Conservation (phyloP, 1,284 basidiomycete genomes). For the Mycena sp. region DNA sequence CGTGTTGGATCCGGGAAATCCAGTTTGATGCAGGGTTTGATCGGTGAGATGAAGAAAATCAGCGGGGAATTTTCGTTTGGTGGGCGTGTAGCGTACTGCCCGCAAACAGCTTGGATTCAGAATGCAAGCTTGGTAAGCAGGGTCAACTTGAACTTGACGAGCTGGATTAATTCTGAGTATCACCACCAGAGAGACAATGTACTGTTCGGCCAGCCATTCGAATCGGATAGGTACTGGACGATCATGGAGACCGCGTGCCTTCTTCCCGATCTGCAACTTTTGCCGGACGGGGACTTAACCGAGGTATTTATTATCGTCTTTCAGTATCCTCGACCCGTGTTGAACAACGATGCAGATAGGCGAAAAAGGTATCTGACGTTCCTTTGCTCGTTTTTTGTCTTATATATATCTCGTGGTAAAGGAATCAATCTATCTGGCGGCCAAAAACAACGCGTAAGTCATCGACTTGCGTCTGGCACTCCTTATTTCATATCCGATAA, state of each 20-base stretch:
- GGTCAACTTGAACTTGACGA: neutral
- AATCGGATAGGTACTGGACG: slow-evolving; percentile 74
- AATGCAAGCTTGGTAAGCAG: slow-evolving; percentile 74
- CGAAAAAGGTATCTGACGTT: slow-evolving; percentile 27
- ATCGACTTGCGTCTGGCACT: too few relatives aligned
- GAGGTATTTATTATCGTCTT: slow-evolving; percentile 52
- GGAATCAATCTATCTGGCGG: slow-evolving; percentile 68
- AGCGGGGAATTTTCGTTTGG: slow-evolving; percentile 67
- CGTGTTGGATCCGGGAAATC: slow-evolving; percentile 74
- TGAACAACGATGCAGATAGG: slow-evolving; percentile 23
- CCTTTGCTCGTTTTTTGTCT: neutral
- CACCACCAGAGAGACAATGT: slow-evolving; percentile 65
- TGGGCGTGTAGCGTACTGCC: slow-evolving; percentile 77
- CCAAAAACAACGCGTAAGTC: slow-evolving; percentile 64
- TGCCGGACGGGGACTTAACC: slow-evolving; percentile 81
- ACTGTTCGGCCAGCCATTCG: slow-evolving; percentile 73
- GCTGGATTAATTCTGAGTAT: neutral
- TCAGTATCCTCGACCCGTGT: slow-evolving; percentile 17
- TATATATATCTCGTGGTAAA: slow-evolving; percentile 67
- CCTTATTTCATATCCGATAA: neutral
- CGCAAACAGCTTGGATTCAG: slow-evolving; percentile 87
- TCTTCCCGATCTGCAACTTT: slow-evolving; percentile 72
- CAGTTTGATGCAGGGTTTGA: slow-evolving; percentile 75
- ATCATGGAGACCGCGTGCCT: slow-evolving; percentile 72
- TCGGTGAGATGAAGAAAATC: slow-evolving; percentile 77